Evolutionary conservation across 2,329 filamentous ascomycete species (phyloP), one percentile per base, ranked within the genome.

Genomic region (Fonsecaea monophora): DNA sequence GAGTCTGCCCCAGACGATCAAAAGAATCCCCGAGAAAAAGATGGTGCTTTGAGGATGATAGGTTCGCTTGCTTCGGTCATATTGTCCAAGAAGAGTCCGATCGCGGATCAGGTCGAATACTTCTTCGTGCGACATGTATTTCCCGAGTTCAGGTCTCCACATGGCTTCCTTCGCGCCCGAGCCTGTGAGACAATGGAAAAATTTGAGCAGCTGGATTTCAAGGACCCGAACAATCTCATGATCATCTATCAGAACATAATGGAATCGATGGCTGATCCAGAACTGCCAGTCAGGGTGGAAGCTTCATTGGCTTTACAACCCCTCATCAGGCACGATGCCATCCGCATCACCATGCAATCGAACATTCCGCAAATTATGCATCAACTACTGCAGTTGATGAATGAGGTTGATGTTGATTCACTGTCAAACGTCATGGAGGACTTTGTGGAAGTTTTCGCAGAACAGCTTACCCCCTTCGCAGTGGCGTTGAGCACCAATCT

Each of bases 321-420:
- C 50, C 86, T 99, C 48, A 99, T 99, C 76, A 87, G 95, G 70
- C 95, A 99, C 80, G 94, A 98, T 73, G 86, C 95, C 60, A 97
- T 99, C 75, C 90, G 94, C 65, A 90, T 89, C 48, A 95, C 92
- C 79, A 98, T 99, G 95, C 94, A 97, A 80, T 89, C 94, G 75
- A 97, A 94, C 78, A 99, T 99, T 72, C 94, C 95, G 15, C 96
- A 96, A 75, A 98, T 99, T 75, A 99, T 99, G 95, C 96, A 98
- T 81, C 94, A 99, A 80, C 86, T 99, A 13, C 85, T 99, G 62
- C 98, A 98, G 82, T 84, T 99, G 65, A 94, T 95, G 34, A 99
- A 99, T 76, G 95, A 99, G 80, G 95, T 96, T 66, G 95, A 99
- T 76, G 94, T 99, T 56, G 95, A 99, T 78, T 94, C 95, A 4